Evolutionary conservation across 1,284 basidiomycete species (phyloP).

Genomic region (Rhodotorula sp.): DNA sequence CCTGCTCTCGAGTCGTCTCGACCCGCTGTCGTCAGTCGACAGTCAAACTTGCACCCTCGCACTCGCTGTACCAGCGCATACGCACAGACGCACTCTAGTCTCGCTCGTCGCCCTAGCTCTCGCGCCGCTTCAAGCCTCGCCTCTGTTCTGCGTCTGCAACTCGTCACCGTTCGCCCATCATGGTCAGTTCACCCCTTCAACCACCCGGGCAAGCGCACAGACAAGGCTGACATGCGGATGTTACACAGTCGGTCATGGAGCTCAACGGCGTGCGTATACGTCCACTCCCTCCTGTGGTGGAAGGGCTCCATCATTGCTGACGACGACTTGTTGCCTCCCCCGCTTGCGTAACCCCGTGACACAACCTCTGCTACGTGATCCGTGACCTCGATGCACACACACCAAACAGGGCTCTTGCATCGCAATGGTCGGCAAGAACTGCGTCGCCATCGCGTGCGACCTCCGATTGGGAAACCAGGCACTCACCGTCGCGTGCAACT

Average conservation of each 20-base stretch:
- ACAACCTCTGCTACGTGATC: not conserved
- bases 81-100: too few relatives aligned
- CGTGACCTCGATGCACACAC: not conserved
- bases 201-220: too few relatives aligned
- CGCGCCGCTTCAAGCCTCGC: too few relatives aligned
- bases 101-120: too few relatives aligned
- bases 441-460: constrained; percentile 97
- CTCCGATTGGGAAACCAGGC: constrained; percentile 87
- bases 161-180: not conserved
- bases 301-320: constrained; percentile 2
- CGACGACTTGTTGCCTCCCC: not conserved
- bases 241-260: constrained; percentile 38
- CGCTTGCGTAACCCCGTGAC: too few relatives aligned
- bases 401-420: constrained; percentile 74
- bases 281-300: not conserved
- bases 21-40: too few relatives aligned
- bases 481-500: constrained; percentile 83
- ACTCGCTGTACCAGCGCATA: too few relatives aligned
- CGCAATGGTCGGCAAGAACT: constrained; percentile 98
- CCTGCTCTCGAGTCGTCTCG: too few relatives aligned
- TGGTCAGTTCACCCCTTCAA: not conserved
- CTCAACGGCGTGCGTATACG: constrained; percentile 36
- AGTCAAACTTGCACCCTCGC: too few relatives aligned
- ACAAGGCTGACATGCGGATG: not conserved
- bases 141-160: too few relatives aligned